Conservation (phyloP, 768 basidiomycete genomes). For the Clathrus columnatus region DNA sequence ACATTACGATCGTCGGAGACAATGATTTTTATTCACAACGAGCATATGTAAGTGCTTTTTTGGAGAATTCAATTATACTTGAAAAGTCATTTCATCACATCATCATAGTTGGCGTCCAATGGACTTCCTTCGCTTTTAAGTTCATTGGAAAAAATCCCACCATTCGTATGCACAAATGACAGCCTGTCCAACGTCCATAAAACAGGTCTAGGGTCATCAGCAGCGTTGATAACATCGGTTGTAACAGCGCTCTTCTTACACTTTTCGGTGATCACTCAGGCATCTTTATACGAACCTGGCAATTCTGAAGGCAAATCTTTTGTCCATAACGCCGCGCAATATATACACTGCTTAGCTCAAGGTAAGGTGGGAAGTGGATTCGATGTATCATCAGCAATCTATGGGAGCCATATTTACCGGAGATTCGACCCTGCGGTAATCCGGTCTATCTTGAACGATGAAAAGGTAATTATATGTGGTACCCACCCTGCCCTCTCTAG, state of each 20-base stretch:
- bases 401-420: slow-evolving; percentile 88
- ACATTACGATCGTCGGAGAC: slow-evolving; percentile 81
- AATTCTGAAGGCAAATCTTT: slow-evolving; percentile 41
- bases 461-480: neutral
- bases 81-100: neutral
- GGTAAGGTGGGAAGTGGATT: slow-evolving; percentile 98
- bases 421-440: slow-evolving; percentile 74
- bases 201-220: slow-evolving; percentile 95
- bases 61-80: slow-evolving; percentile 2
- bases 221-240: slow-evolving; percentile 92
- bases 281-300: slow-evolving; percentile 35
- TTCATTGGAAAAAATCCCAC: slow-evolving; percentile 61
- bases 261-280: slow-evolving; percentile 47
- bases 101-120: slow-evolving; percentile 49
- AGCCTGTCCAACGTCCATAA: slow-evolving; percentile 83
- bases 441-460: slow-evolving; percentile 51
- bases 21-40: slow-evolving; percentile 98
- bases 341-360: slow-evolving; percentile 91
- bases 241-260: slow-evolving; percentile 79
- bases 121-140: slow-evolving; percentile 52
- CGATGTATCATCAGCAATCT: slow-evolving; percentile 89
- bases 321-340: slow-evolving; percentile 91
- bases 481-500: neutral
- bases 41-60: slow-evolving; percentile 49
- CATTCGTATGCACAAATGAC: slow-evolving; percentile 67